Percentiles rank a stretch among this genome's conserved stretches.
phyloP scores from a whole-genome alignment of 176 grass and related monocot species.

The Oryza meyeriana region DNA sequence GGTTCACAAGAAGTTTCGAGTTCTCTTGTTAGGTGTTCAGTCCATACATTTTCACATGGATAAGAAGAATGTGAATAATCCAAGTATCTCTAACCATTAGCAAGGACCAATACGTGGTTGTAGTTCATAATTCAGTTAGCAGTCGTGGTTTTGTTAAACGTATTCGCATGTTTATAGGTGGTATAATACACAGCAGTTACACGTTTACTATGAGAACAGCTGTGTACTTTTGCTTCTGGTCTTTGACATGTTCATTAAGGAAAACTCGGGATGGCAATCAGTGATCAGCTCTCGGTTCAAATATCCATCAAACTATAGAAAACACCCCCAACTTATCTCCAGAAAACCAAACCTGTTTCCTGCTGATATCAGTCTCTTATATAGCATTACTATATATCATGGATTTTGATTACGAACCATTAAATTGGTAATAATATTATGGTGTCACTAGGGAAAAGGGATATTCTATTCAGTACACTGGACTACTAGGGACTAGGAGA shows the following conservation, averaged over 20 bases:
- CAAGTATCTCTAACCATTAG: neutral
- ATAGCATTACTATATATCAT: neutral
- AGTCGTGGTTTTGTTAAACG: neutral
- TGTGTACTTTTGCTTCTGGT: neutral
- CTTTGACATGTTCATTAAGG: neutral
- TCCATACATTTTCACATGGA: neutral
- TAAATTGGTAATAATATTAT: neutral
- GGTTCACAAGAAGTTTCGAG: neutral
- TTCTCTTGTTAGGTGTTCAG: neutral
- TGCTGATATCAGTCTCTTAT: neutral
- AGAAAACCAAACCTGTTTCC: neutral
- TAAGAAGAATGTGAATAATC: neutral
- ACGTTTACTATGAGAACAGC: neutral
- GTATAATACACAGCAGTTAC: neutral
- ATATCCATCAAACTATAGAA: neutral
- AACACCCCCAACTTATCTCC: neutral
- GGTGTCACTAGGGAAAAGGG: neutral
- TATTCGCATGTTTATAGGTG: neutral
- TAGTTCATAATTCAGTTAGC: slow-evolving; percentile 2
- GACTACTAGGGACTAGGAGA: neutral
- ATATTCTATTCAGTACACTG: neutral
- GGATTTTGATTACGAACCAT: neutral
- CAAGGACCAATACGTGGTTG: neutral
- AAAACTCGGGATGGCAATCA: neutral
- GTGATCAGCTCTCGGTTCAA: neutral